Percentiles rank a stretch among this genome's conserved stretches.
phyloP scores from a whole-genome alignment of 352 stramenopile genomes.

The Thalassiosira exigua region DNA sequence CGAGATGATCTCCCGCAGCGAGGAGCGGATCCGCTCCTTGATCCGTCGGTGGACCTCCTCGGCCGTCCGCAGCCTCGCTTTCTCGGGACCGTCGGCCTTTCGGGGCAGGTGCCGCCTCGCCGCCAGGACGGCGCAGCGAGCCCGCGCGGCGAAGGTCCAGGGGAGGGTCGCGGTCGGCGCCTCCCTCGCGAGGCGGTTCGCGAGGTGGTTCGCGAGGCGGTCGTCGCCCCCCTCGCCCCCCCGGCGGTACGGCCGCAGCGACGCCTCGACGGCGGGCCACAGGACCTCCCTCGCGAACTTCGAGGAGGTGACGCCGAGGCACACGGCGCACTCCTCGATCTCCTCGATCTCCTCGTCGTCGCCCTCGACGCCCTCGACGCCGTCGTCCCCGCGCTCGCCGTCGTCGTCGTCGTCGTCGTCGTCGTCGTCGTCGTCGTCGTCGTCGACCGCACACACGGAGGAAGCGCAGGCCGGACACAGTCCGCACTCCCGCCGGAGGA shows the following conservation, averaged over 20 bases:
- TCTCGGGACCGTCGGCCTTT: neutral
- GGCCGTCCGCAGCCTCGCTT: neutral
- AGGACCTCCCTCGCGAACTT: constrained; percentile 15
- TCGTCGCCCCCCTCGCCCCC: neutral
- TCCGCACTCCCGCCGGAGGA: constrained; percentile 24
- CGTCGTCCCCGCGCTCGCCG: too few relatives aligned
- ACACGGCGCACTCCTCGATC: constrained; percentile 24
- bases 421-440: neutral
- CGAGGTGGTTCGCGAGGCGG: neutral
- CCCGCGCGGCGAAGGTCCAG: constrained; percentile 27
- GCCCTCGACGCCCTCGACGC: too few relatives aligned
- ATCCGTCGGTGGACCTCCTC: constrained; percentile 31
- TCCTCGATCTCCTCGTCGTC: neutral
- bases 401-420: neutral
- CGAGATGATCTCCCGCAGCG: constrained; percentile 6
- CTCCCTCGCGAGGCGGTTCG: constrained; percentile 44
- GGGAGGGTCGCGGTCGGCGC: constrained; percentile 48
- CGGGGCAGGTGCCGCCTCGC: constrained; percentile 8
- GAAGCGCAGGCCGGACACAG: constrained; percentile 27
- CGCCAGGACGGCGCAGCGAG: constrained; percentile 23
- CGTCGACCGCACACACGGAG: constrained; percentile 12
- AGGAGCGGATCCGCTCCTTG: constrained; percentile 30
- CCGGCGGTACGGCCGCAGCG: constrained; percentile 20
- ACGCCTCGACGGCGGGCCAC: constrained; percentile 12
- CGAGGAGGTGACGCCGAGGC: constrained; percentile 29